Percentiles rank a stretch among this genome's conserved stretches.
These are phyloP conservation scores for Naganishia cerealis DNA, from an alignment of 1,284 basidiomycete genomes.

Conservation along the genomic window DNA sequence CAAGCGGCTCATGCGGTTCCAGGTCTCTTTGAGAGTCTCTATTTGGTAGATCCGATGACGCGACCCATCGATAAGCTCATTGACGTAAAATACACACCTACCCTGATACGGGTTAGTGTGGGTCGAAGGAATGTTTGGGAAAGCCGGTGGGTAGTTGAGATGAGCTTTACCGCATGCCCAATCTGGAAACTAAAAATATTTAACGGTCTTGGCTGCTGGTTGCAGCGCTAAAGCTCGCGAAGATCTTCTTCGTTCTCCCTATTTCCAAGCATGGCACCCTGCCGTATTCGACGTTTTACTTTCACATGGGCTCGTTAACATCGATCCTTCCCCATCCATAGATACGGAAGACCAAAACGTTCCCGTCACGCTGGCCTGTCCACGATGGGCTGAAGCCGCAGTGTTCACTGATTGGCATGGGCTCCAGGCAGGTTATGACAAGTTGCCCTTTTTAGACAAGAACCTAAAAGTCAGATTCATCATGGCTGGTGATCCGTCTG, in stretches of 20 bases:
- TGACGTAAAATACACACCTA: slow-evolving; percentile 37
- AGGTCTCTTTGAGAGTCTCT: slow-evolving; percentile 67
- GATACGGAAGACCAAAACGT: slow-evolving; percentile 25
- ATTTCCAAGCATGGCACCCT: slow-evolving; percentile 57
- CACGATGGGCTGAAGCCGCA: slow-evolving; percentile 40
- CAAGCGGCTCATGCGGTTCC: slow-evolving; percentile 67
- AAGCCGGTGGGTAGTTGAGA: slow-evolving; percentile 57
- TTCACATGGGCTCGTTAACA: slow-evolving; percentile 62
- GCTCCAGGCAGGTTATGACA: slow-evolving; percentile 43
- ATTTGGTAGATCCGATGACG: slow-evolving; percentile 72
- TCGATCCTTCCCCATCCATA: slow-evolving; percentile 43
- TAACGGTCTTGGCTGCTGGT: not conserved
- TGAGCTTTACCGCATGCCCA: too few relatives aligned
- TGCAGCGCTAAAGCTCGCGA: slow-evolving; percentile 62
- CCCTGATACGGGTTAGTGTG: slow-evolving; percentile 58
- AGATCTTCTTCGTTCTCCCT: slow-evolving; percentile 58
- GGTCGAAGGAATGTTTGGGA: slow-evolving; percentile 66
- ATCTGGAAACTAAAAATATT: not conserved
- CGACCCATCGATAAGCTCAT: slow-evolving; percentile 58
- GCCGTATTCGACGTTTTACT: slow-evolving; percentile 68
- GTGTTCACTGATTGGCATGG: slow-evolving; percentile 43
- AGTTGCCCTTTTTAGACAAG: slow-evolving; percentile 36
- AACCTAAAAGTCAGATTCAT: slow-evolving; percentile 42
- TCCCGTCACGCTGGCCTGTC: slow-evolving; percentile 42
- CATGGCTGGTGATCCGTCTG: slow-evolving; percentile 36